A percentile compares a stretch with the other conserved stretches of the same genome.
phyloP scores from a whole-genome alignment of 106 monocot genomes.

The Xerophyta viscosa region DNA sequence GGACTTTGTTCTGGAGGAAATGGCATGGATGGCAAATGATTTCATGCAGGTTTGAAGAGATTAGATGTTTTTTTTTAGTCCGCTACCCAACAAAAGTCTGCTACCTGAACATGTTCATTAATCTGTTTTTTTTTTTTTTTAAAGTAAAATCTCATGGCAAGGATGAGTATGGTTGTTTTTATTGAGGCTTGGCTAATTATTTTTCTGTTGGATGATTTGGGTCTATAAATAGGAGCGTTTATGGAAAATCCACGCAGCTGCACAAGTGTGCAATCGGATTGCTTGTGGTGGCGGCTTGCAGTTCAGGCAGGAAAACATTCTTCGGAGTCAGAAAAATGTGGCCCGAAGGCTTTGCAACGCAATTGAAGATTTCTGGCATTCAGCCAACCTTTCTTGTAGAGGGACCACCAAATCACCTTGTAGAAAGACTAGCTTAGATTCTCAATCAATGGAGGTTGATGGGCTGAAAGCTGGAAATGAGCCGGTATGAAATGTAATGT shows the following conservation, averaged over 20 bases:
- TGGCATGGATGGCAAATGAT: conserved; percentile 99
- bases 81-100: background rate
- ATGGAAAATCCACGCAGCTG: conserved; percentile 82
- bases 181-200: no score
- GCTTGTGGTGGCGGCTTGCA: conserved; percentile 33
- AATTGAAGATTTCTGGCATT: conserved; percentile 79
- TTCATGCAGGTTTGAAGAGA: conserved; percentile 97
- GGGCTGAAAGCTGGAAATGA: conserved; percentile 18
- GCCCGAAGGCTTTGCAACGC: conserved; percentile 54
- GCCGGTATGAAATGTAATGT: conserved; percentile 36
- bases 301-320: conserved; percentile 37
- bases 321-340: conserved; percentile 39
- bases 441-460: conserved; percentile 10
- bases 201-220: background rate
- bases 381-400: conserved; percentile 21
- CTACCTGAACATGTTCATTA: no score
- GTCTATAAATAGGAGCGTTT: conserved; percentile 56
- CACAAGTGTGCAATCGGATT: conserved; percentile 47
- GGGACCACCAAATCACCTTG: conserved; percentile 6
- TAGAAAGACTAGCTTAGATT: no score
- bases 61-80: background rate
- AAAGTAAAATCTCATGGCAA: no score
- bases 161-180: no score
- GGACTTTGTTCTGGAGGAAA: conserved; percentile 99
- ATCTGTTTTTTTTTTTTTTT: background rate